phyloP scores from a whole-genome alignment of 2,329 filamentous ascomycete species.

The Aphanoascus verrucosus region DNA sequence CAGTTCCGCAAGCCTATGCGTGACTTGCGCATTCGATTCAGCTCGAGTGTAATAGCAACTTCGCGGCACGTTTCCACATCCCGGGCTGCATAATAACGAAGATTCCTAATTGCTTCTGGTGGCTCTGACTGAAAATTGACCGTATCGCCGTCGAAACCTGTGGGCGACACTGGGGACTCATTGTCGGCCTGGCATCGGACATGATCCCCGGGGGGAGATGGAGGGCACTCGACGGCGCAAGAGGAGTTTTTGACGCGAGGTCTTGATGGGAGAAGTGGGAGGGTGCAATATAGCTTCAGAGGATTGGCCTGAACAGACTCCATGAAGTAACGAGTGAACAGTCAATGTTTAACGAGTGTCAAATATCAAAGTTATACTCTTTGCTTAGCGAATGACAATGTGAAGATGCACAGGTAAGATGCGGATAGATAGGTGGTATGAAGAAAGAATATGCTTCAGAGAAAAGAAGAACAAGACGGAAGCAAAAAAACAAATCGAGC shows the following conservation, averaged over 20 bases:
- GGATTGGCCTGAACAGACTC: not conserved
- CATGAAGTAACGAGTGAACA: not conserved
- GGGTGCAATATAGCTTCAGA: not conserved
- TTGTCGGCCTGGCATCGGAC: not conserved
- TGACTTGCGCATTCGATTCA: slow-evolving; percentile 25
- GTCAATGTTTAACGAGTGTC: not conserved
- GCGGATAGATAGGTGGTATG: too few relatives aligned
- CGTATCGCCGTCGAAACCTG: not conserved
- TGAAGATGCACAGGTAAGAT: not conserved
- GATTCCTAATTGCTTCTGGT: slow-evolving; percentile 14
- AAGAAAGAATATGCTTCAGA: too few relatives aligned
- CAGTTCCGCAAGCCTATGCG: slow-evolving; percentile 23
- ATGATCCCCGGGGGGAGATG: not conserved
- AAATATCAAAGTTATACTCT: not conserved
- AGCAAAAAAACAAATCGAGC: too few relatives aligned
- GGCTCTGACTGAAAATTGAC: slow-evolving; percentile 6
- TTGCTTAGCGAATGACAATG: not conserved
- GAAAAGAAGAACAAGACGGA: too few relatives aligned
- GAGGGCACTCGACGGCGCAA: not conserved
- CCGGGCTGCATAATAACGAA: slow-evolving; percentile 19
- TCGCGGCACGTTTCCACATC: slow-evolving; percentile 22
- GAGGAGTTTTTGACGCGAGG: not conserved
- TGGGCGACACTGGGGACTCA: not conserved
- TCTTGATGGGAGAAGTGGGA: not conserved
- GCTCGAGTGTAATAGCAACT: slow-evolving; percentile 22